Percentiles rank a stretch among this genome's conserved stretches.
Evolutionary conservation across 768 basidiomycete genomes (phyloP).

Genomic region (Sporobolomyces roseus): DNA sequence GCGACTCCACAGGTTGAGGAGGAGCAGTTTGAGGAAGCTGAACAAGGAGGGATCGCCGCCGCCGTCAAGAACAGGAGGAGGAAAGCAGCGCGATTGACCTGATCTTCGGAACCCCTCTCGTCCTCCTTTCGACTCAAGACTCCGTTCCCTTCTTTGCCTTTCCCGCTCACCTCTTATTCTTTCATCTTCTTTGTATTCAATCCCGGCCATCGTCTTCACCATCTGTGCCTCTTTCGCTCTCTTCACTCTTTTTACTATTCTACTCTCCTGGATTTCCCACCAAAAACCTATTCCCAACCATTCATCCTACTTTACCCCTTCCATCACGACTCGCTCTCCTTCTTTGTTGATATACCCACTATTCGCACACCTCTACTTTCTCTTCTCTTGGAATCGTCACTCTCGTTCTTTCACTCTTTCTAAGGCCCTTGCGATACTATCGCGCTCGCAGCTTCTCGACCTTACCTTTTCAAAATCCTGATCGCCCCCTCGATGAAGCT

Average conservation of each 20-base stretch:
- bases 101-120: neutral
- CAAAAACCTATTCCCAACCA: too few species aligned
- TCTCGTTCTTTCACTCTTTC: too few species aligned
- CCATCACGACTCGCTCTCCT: too few species aligned
- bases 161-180: neutral
- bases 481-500: too few species aligned
- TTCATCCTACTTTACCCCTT: too few species aligned
- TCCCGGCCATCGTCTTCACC: neutral
- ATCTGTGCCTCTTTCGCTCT: neutral
- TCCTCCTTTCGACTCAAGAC: too few species aligned
- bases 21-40: neutral
- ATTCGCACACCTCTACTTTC: neutral
- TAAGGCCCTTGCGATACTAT: too few species aligned
- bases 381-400: neutral
- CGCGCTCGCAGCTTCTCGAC: too few species aligned
- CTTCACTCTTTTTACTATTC: neutral
- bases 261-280: neutral
- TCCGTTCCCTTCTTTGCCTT: too few species aligned
- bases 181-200: neutral
- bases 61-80: constrained; percentile 24
- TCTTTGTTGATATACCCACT: neutral
- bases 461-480: too few species aligned
- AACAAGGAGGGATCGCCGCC: constrained; percentile 19
- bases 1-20: neutral
- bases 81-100: constrained; percentile 14